phyloP scores from a whole-genome alignment of 495 filamentous ascomycete species.

The Lindgomyces ingoldianus region DNA sequence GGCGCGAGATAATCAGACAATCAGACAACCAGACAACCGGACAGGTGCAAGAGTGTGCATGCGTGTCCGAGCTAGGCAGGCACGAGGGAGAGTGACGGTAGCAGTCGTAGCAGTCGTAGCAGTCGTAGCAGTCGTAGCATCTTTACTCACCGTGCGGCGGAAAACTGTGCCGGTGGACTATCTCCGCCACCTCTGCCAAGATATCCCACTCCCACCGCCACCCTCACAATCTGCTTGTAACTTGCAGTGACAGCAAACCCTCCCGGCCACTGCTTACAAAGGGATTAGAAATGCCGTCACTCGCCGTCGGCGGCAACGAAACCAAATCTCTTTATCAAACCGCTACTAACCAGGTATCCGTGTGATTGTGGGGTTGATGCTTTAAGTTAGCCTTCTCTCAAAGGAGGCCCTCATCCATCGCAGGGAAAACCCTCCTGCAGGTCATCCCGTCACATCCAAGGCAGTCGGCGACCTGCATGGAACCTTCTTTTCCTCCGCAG shows the following conservation, averaged over 20 bases:
- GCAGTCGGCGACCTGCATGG: slow-evolving; percentile 6
- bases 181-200: too few relatives aligned
- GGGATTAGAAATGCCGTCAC: slow-evolving; percentile 3
- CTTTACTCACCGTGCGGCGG: too few relatives aligned
- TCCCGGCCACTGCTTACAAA: too few relatives aligned
- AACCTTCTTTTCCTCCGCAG: slow-evolving; percentile 9
- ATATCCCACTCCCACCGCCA: background rate
- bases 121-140: too few relatives aligned
- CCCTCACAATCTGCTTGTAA: too few relatives aligned
- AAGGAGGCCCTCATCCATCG: background rate
- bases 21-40: background rate
- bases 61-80: background rate
- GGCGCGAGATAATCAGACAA: background rate
- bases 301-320: background rate
- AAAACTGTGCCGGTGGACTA: too few relatives aligned
- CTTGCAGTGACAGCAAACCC: too few relatives aligned
- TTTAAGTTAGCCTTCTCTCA: slow-evolving; percentile 1
- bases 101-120: too few relatives aligned
- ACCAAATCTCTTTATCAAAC: background rate
- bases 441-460: slow-evolving; percentile 16
- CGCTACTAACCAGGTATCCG: background rate
- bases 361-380: slow-evolving; percentile 1
- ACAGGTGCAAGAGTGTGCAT: background rate
- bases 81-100: background rate
- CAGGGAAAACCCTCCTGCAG: slow-evolving; percentile 15